These are phyloP conservation scores for Neopestalotiopsis clavispora DNA, from an alignment of 2,329 filamentous ascomycete genomes.

Conservation along the genomic window DNA sequence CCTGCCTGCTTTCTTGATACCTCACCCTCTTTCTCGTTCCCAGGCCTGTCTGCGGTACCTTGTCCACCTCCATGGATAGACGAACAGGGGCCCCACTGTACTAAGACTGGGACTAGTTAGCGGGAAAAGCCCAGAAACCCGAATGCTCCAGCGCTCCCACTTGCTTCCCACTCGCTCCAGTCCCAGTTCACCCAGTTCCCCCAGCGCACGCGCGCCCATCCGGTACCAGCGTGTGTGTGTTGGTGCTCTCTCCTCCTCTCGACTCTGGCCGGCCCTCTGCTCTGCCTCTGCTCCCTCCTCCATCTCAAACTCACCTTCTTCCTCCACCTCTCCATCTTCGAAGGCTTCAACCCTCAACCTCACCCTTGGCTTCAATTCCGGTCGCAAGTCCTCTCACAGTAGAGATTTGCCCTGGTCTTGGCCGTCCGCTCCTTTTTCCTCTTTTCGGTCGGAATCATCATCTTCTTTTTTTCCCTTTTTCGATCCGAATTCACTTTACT, in stretches of 20 bases:
- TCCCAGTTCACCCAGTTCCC: background rate
- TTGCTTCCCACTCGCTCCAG: background rate
- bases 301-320: background rate
- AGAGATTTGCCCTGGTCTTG: slow-evolving; percentile 61
- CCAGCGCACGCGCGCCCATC: slow-evolving; percentile 1
- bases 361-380: slow-evolving; percentile 59
- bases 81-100: background rate
- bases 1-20: background rate
- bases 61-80: slow-evolving; percentile 3
- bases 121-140: background rate
- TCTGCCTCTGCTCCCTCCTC: background rate
- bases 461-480: slow-evolving; percentile 23
- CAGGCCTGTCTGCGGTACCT: background rate
- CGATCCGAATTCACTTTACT: slow-evolving; percentile 3
- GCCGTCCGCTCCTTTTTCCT: slow-evolving; percentile 61
- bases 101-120: slow-evolving; percentile 4
- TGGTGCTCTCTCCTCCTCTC: slow-evolving; percentile 17
- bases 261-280: slow-evolving; percentile 27
- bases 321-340: slow-evolving; percentile 25
- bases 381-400: slow-evolving; percentile 50
- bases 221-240: background rate
- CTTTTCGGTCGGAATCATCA: slow-evolving; percentile 3
- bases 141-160: slow-evolving; percentile 5
- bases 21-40: background rate
- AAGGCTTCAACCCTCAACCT: slow-evolving; percentile 26